These are phyloP conservation scores for Colletotrichum sp. DNA, from an alignment of 2,329 filamentous ascomycete genomes.

Conservation along the genomic window DNA sequence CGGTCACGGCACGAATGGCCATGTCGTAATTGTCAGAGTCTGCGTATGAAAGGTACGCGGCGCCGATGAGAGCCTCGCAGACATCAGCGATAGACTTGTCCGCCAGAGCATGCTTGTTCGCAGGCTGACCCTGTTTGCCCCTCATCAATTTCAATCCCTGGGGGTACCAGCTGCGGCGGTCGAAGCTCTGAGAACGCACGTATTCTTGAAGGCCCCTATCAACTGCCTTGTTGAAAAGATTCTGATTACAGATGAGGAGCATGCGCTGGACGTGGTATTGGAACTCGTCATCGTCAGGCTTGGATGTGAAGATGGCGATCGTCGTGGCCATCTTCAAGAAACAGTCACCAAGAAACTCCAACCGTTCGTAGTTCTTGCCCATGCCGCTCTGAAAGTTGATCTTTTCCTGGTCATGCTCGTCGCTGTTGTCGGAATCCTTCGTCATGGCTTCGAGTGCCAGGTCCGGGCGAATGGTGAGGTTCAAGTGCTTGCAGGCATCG, in stretches of 20 bases:
- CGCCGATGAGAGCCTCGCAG: constrained; percentile 92
- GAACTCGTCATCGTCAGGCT: constrained; percentile 81
- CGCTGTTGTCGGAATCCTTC: constrained; percentile 87
- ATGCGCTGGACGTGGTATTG: constrained; percentile 91
- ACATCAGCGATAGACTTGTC: constrained; percentile 96
- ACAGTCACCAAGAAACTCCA: constrained; percentile 92
- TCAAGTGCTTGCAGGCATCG: constrained; percentile 73
- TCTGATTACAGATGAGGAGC: constrained; percentile 89
- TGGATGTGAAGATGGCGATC: constrained; percentile 79
- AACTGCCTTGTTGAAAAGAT: constrained; percentile 79
- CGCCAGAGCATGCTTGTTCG: constrained; percentile 68
- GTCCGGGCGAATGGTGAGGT: constrained; percentile 66
- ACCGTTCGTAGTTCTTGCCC: constrained; percentile 92
- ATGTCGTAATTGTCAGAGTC: constrained; percentile 54
- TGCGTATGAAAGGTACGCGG: constrained; percentile 65
- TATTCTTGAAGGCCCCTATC: constrained; percentile 72
- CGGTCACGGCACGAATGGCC: constrained; percentile 68
- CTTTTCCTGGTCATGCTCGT: constrained; percentile 71
- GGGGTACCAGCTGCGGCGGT: constrained; percentile 87
- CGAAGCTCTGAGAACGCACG: constrained; percentile 83
- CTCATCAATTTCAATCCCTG: constrained; percentile 74
- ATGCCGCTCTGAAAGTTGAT: constrained; percentile 82
- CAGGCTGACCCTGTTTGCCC: constrained; percentile 68
- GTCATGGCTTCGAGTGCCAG: constrained; percentile 89
- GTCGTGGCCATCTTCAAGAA: constrained; percentile 97